A percentile compares a stretch with the other conserved stretches of the same genome.
Conservation (phyloP, 495 filamentous ascomycete genomes). For the Zalerion maritima region DNA sequence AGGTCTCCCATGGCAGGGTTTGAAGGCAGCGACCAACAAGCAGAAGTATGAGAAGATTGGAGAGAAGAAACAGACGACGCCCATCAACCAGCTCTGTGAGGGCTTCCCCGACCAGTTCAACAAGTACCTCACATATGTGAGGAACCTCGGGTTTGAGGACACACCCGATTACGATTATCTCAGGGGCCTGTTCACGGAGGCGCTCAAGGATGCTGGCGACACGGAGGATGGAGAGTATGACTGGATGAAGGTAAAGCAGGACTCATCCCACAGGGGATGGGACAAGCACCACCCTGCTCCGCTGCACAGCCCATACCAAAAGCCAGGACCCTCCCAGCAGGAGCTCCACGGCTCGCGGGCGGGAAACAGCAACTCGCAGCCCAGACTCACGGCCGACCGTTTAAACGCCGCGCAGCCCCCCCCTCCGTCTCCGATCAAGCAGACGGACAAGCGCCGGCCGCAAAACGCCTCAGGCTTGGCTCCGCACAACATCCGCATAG, state of each 20-base stretch:
- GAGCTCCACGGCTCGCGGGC: slow-evolving; percentile 53
- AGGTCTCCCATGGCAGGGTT: slow-evolving; percentile 92
- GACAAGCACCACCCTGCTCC: slow-evolving; percentile 81
- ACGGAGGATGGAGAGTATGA: slow-evolving; percentile 98
- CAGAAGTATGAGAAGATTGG: slow-evolving; percentile 99
- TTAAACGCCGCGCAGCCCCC: slow-evolving; percentile 94
- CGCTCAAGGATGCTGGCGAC: slow-evolving; percentile 86
- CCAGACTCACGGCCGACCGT: slow-evolving; percentile 63
- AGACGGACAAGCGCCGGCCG: slow-evolving; percentile 69
- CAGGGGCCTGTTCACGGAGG: slow-evolving; percentile 88
- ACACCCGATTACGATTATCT: slow-evolving; percentile 98
- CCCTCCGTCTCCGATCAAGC: slow-evolving; percentile 74
- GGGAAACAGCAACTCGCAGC: slow-evolving; percentile 45
- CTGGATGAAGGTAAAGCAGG: slow-evolving; percentile 99
- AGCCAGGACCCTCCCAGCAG: slow-evolving; percentile 61
- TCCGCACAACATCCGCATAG: slow-evolving; percentile 58
- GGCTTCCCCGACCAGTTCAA: slow-evolving; percentile 96
- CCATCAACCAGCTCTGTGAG: slow-evolving; percentile 93
- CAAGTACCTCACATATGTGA: slow-evolving; percentile 92
- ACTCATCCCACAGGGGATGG: slow-evolving; percentile 61
- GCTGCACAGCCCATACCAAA: slow-evolving; percentile 57
- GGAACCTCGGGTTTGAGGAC: slow-evolving; percentile 96
- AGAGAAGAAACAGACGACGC: slow-evolving; percentile 98
- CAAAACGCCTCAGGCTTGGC: slow-evolving; percentile 61
- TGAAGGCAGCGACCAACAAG: slow-evolving; percentile 99